These are phyloP conservation scores for Hericium rajendrae DNA, from an alignment of 768 basidiomycete genomes.

Conservation along the genomic window DNA sequence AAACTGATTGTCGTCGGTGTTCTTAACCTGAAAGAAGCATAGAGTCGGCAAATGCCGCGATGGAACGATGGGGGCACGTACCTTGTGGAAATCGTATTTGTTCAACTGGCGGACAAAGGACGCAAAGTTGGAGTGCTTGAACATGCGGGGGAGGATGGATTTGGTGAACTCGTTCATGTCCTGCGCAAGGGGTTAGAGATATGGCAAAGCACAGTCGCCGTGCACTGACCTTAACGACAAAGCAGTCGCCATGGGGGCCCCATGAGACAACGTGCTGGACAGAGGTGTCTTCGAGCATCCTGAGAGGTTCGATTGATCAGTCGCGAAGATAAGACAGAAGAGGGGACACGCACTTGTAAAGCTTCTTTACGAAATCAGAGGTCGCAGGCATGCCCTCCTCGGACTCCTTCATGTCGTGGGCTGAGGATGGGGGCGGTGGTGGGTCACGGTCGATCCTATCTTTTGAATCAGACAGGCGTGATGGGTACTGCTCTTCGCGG, in stretches of 20 bases:
- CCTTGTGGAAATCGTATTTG: slow-evolving; percentile 97
- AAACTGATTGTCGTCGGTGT: slow-evolving; percentile 70
- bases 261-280: slow-evolving; percentile 72
- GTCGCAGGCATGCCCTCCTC: slow-evolving; percentile 83
- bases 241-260: slow-evolving; percentile 79
- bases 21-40: slow-evolving; percentile 48
- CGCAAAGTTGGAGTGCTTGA: slow-evolving; percentile 94
- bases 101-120: slow-evolving; percentile 88
- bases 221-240: slow-evolving; percentile 60
- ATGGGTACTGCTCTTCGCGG: slow-evolving; percentile 25
- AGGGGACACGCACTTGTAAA: slow-evolving; percentile 62
- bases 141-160: slow-evolving; percentile 78
- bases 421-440: slow-evolving; percentile 8
- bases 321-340: neutral
- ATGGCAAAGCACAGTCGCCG: neutral
- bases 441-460: slow-evolving; percentile 13
- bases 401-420: slow-evolving; percentile 4
- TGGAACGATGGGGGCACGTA: slow-evolving; percentile 16
- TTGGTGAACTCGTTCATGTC: slow-evolving; percentile 98
- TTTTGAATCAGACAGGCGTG: slow-evolving; percentile 18
- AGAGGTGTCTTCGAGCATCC: slow-evolving; percentile 80
- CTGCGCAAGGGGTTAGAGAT: slow-evolving; percentile 18
- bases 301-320: slow-evolving; percentile 19
- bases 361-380: slow-evolving; percentile 88
- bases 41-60: slow-evolving; percentile 8